Conservation (phyloP, 306 rosid genomes). For the Prunus fruticosa region DNA sequence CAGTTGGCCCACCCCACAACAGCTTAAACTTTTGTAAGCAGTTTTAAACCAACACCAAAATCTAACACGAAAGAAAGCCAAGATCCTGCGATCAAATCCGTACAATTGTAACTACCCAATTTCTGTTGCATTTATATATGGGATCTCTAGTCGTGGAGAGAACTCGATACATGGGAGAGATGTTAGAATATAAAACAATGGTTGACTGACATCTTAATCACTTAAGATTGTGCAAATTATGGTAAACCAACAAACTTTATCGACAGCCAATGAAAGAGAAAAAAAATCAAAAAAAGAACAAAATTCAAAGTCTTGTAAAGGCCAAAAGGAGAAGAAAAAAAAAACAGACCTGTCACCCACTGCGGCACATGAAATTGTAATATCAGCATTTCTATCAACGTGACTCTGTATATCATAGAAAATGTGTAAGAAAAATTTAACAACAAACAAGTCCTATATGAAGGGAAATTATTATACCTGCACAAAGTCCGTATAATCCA, state of each 20-base stretch:
- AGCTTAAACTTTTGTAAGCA: not conserved
- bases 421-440: conserved; percentile 23
- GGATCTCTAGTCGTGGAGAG: not conserved
- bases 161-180: not conserved
- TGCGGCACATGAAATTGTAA: conserved; percentile 71
- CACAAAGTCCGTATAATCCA: conserved; percentile 90
- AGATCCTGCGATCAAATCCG: not conserved
- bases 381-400: conserved; percentile 69
- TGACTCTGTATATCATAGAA: conserved; percentile 57
- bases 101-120: not conserved
- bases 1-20: not conserved
- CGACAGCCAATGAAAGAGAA: not conserved
- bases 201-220: not conserved
- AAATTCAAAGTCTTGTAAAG: conserved; percentile 1
- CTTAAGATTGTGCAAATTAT: not conserved
- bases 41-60: not conserved
- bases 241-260: not conserved
- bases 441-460: conserved; percentile 3
- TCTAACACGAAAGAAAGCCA: not conserved
- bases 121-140: not conserved
- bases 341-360: conserved; percentile 64
- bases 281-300: not conserved
- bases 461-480: conserved; percentile 49
- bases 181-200: not conserved
- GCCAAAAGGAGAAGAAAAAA: conserved; percentile 23